Evolutionary conservation across 2,329 filamentous ascomycete species (phyloP), one percentile per base, ranked within the genome.

Genomic region (Aureobasidium sp.): DNA sequence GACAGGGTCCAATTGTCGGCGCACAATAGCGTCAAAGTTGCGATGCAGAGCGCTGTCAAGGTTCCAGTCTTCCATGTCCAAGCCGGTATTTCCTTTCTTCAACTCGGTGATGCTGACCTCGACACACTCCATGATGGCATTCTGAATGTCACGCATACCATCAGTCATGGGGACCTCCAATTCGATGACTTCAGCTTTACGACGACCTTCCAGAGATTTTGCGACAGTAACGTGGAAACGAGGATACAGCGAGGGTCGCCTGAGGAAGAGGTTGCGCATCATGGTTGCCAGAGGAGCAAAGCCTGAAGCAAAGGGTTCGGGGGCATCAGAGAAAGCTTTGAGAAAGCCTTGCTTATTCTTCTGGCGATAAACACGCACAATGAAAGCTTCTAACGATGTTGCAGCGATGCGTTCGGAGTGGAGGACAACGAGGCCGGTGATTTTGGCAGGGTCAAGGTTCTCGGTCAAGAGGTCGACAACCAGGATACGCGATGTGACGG

Each of bases 11-110:
- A 99, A 79, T 74, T 99, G 94, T 63, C 92, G 84, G 65, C 93
- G 84, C 56, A 99, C 86, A 61, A 92, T 88, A 64, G 89, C 80
- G 72, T 97, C 94, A 73, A 99, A 99, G 69, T 92, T 96, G 71
- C 88, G 90, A 67, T 97, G 88, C 64, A 97, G 77, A 39, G 93
- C 93, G 71, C 90, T 97, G 73, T 97, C 93, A 20, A 96, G 80
- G 55, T 91, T 97, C 93, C 93, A 97, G 70, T 97, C 92, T 64
- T 95, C 92, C 86, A 97, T 92, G 68, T 97, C 93, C 7, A 99
- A 79, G 2, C 92, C 92, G 1, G 86, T 83, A 70, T 97, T 97
- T 20, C 86, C 84, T 76, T 96, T 97, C 73, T 93, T 95, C 47
- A 99, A 82, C 75, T 99, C 94, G 61, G 89, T 86, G 67, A 99